Base-by-base conservation (phyloP, 768 basidiomycete genomes). In the Leccinum uliginosum region DNA sequence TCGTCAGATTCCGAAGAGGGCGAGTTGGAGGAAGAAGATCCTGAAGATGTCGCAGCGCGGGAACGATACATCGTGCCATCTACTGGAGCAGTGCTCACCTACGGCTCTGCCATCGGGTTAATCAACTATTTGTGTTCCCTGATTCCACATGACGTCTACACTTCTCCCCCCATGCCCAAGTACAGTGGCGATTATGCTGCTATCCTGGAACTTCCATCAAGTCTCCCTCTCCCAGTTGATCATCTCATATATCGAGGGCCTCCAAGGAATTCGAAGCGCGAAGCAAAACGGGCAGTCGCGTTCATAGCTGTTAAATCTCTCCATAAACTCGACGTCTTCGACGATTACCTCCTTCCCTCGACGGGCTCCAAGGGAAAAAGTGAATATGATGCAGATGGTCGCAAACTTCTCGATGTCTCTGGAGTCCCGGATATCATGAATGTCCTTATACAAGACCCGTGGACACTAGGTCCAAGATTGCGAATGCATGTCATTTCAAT, bases 211-310 rank as follows among this genome's bases (percentile, higher is more conserved):
- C 78, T 95, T 12, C 93, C 93, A 2, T 74, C 82, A 6, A 79
- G 79, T 52, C 76, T 93, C 6, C 84, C 89, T 29, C 76, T 91
- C 4, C 74, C 82, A 0, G 69, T 76, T 0, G 71, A 78, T 44
- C 72, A 83, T 51, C 79, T 89, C 12, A 66, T 75, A 3, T 89
- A 80, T 59, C 66, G 73, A 14, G 91, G 91, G 0, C 86, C 89
- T 4, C 58, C 53, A 6, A 82, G 80, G 55, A 73, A 77, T 45
- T 82, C 89, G 12, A 94, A 93, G 68, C 85, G 80, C 58, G 90
- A 90, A 65, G 92, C 93, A 1, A 91, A 84, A 63, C 85, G 93
- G 7, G 87, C 88, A 3, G 91, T 83, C 11, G 89, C 91, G 0
- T 95, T 91, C 67, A 71, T 83, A 59, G 92, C 88, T 3, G 89